Evolutionary conservation across 768 basidiomycete species (phyloP).

Genomic region (Leccinum uliginosum): DNA sequence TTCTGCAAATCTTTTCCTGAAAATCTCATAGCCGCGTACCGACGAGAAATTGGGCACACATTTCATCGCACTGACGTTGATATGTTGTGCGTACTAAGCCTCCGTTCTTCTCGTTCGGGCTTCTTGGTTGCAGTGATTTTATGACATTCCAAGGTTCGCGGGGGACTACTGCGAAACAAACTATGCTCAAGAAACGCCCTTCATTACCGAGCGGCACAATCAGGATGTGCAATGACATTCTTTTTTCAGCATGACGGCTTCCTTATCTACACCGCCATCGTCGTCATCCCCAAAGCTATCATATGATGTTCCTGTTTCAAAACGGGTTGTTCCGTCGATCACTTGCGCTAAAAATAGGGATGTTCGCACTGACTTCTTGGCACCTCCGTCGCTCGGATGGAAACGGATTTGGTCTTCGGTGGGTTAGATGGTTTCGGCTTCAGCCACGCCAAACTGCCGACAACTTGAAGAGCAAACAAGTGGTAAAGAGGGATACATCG

Average conservation of each 20-base stretch:
- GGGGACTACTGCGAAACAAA: constrained; percentile 23
- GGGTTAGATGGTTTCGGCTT: constrained; percentile 48
- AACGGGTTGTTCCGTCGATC: neutral
- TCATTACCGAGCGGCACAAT: constrained; percentile 38
- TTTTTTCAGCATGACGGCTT: constrained; percentile 56
- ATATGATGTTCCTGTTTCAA: constrained; percentile 67
- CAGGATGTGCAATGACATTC: constrained; percentile 79
- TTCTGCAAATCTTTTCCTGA: neutral
- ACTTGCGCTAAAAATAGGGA: neutral
- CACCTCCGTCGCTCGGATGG: constrained; percentile 68
- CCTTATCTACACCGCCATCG: constrained; percentile 59
- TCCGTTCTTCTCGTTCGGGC: neutral
- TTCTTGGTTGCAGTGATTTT: constrained; percentile 3
- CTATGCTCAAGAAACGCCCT: neutral
- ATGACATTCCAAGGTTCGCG: constrained; percentile 4
- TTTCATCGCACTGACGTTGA: constrained; percentile 8
- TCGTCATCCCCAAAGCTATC: constrained; percentile 83
- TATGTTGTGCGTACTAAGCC: neutral
- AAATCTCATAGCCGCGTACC: neutral
- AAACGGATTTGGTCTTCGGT: constrained; percentile 82
- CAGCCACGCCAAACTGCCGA: neutral
- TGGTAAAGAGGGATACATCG: constrained; percentile 39
- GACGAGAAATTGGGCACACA: constrained; percentile 6
- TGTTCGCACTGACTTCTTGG: constrained; percentile 69
- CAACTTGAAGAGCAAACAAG: too few relatives aligned